These are phyloP conservation scores for Hypoxylon subgilvum DNA, from an alignment of 495 filamentous ascomycete species.

Conservation along the genomic window DNA sequence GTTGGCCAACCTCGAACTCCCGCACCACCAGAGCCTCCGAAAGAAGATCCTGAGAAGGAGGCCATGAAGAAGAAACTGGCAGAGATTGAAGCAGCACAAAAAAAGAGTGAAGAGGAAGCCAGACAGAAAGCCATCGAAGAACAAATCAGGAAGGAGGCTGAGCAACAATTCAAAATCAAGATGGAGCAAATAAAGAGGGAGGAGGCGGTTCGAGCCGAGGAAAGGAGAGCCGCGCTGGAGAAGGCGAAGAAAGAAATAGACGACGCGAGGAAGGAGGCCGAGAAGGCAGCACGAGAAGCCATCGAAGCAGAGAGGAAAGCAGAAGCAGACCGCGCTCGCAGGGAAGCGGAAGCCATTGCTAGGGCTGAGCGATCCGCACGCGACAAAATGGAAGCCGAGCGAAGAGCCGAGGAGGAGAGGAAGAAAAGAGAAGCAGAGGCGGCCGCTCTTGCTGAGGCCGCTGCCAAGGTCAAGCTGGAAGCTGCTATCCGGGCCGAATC, in stretches of 20 bases:
- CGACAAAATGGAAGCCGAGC: conserved; percentile 45
- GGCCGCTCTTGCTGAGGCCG: conserved; percentile 50
- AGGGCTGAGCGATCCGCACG: conserved; percentile 45
- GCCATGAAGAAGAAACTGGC: conserved; percentile 50
- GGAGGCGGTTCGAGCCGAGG: conserved; percentile 40
- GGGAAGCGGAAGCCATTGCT: conserved; percentile 39
- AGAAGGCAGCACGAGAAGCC: conserved; percentile 47
- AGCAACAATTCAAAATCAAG: conserved; percentile 42
- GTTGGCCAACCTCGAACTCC: conserved; percentile 45
- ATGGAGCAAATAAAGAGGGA: conserved; percentile 51
- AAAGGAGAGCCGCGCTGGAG: conserved; percentile 41
- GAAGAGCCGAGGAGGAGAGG: conserved; percentile 59
- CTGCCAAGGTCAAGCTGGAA: conserved; percentile 47
- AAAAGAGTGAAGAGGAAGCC: conserved; percentile 46
- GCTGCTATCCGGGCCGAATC: conserved; percentile 49
- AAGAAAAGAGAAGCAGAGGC: conserved; percentile 58
- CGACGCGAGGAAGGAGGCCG: conserved; percentile 52
- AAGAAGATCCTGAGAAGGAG: conserved; percentile 55
- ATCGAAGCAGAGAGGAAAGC: conserved; percentile 47
- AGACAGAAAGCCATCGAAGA: conserved; percentile 53
- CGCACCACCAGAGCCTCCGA: conserved; percentile 43
- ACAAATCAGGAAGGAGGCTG: conserved; percentile 52
- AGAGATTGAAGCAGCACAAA: conserved; percentile 44
- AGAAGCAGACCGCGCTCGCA: conserved; percentile 37
- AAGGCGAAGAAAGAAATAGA: conserved; percentile 48